Evolutionary conservation across 768 basidiomycete genomes (phyloP).

Genomic region (Leccinum obscurum): DNA sequence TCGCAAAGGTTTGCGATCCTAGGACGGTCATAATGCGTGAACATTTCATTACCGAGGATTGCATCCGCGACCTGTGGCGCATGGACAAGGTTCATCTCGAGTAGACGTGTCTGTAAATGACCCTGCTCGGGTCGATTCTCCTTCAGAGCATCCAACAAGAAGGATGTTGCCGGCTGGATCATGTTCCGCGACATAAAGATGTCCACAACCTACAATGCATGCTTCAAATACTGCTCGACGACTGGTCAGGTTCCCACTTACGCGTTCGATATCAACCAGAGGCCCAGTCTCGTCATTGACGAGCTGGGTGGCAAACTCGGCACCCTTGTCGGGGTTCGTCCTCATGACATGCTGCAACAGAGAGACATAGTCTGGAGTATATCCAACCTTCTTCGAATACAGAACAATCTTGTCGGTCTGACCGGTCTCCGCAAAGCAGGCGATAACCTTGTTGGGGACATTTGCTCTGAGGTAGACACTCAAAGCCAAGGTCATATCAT

Average conservation of each 20-base stretch:
- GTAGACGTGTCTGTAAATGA: conserved; percentile 89
- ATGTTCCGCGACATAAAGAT: conserved; percentile 99
- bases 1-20: conserved; percentile 98
- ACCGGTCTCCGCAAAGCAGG: conserved; percentile 98
- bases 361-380: conserved; percentile 88
- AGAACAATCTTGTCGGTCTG: conserved; percentile 98
- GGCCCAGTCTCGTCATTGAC: conserved; percentile 93
- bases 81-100: conserved; percentile 97
- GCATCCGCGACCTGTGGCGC: conserved; percentile 99
- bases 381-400: conserved; percentile 96
- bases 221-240: neutral
- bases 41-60: conserved; percentile 98
- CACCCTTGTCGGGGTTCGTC: conserved; percentile 94
- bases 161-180: conserved; percentile 98
- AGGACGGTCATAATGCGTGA: conserved; percentile 93
- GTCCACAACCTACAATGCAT: conserved; percentile 74
- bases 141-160: conserved; percentile 95
- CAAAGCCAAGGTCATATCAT: conserved; percentile 96
- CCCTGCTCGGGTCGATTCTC: conserved; percentile 98
- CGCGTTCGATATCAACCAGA: conserved; percentile 90
- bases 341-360: conserved; percentile 96
- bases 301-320: conserved; percentile 94
- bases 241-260: conserved; percentile 33
- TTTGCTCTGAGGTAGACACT: conserved; percentile 98
- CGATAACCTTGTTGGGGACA: conserved; percentile 97